Conservation (phyloP, 2,329 filamentous ascomycete species). For the Sporothrix humicola region DNA sequence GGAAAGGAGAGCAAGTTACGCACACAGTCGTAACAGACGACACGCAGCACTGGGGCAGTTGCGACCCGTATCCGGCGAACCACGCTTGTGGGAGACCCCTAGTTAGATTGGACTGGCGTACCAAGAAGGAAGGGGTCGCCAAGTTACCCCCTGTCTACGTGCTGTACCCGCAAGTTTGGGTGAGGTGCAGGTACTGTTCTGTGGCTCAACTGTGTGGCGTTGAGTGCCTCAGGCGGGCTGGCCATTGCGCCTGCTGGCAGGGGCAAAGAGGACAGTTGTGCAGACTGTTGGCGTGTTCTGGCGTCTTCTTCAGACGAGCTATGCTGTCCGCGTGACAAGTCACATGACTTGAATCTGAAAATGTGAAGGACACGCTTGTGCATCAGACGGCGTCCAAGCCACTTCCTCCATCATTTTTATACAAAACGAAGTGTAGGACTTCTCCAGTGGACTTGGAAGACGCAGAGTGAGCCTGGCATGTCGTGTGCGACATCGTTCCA, state of each 20-base stretch:
- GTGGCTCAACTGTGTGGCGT: constrained; percentile 11
- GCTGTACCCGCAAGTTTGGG: neutral
- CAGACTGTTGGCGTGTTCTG: neutral
- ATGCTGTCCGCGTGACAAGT: neutral
- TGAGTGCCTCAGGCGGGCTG: neutral
- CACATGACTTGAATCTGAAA: neutral
- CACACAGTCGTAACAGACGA: constrained; percentile 14
- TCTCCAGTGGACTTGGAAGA: neutral
- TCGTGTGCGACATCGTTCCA: constrained; percentile 19
- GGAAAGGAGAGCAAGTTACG: constrained; percentile 28
- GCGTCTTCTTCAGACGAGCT: neutral
- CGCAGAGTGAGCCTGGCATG: constrained; percentile 1
- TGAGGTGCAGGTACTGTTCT: neutral
- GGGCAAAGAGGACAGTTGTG: constrained; percentile 28
- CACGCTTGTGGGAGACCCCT: constrained; percentile 17
- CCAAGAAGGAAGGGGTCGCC: constrained; percentile 6
- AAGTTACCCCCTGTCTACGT: constrained; percentile 8
- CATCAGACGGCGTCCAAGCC: neutral
- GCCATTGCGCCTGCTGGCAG: neutral
- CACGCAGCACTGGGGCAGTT: constrained; percentile 24
- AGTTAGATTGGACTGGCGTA: constrained; percentile 19
- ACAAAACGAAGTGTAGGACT: too few species aligned
- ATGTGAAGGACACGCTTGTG: neutral
- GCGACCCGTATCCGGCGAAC: constrained; percentile 31
- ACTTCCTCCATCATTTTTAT: neutral